These are phyloP conservation scores for Erysimum cheiranthoides DNA, from an alignment of 345 rosid genomes.

Conservation along the genomic window DNA sequence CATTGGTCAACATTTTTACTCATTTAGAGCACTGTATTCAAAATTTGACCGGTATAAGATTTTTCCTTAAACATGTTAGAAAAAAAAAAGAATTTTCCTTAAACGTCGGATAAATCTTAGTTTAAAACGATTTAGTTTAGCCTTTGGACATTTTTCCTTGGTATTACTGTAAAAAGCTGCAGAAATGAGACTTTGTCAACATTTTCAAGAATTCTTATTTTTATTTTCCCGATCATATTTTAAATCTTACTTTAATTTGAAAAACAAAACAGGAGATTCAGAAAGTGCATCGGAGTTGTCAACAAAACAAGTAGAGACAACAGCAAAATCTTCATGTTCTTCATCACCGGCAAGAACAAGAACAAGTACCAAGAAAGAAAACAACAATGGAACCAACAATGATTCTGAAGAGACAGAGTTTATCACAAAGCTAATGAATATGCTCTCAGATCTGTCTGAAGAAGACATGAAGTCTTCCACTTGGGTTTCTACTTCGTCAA, in stretches of 20 bases:
- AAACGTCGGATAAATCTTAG: background rate
- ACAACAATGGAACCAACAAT: constrained; percentile 7
- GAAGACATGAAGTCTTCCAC: constrained; percentile 53
- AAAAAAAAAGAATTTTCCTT: background rate
- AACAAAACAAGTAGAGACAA: constrained; percentile 38
- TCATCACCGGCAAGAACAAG: constrained; percentile 39
- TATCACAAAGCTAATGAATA: constrained; percentile 47
- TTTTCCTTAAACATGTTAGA: background rate
- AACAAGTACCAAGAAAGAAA: constrained; percentile 42
- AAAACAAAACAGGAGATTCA: constrained; percentile 43
- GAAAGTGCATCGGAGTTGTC: constrained; percentile 47
- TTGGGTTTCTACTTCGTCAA: constrained; percentile 49
- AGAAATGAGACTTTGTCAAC: constrained; percentile 28
- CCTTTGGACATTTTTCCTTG: constrained; percentile 28
- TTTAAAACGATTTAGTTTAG: background rate
- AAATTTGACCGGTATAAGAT: background rate
- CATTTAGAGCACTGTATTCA: constrained; percentile 1
- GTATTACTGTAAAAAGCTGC: constrained; percentile 37
- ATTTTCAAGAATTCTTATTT: constrained; percentile 23
- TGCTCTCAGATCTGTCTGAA: constrained; percentile 53
- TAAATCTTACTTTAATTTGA: constrained; percentile 44
- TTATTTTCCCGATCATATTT: background rate
- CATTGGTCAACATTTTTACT: constrained; percentile 22
- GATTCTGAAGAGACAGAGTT: constrained; percentile 41
- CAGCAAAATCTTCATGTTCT: constrained; percentile 39